Conservation (phyloP, 2,329 filamentous ascomycete species). For the Penicillium polonicum region DNA sequence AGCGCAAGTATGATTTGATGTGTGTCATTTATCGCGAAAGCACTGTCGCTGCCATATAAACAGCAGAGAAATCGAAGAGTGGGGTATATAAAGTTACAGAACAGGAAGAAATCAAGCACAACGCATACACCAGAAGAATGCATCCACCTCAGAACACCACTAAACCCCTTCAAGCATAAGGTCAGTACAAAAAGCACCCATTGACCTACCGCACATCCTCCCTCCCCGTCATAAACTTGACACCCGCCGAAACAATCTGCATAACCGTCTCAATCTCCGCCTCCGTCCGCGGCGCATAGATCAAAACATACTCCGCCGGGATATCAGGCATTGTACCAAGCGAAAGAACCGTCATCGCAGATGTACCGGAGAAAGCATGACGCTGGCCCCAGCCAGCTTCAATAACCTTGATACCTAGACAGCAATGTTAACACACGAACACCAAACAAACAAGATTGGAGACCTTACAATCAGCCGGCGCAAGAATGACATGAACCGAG, state of each 20-base stretch:
- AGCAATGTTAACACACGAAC: neutral
- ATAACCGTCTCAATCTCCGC: constrained; percentile 33
- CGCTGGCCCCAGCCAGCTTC: constrained; percentile 75
- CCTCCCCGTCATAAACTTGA: constrained; percentile 33
- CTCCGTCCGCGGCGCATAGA: constrained; percentile 38
- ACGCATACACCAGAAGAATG: neutral
- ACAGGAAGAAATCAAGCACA: neutral
- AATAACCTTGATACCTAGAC: constrained; percentile 59
- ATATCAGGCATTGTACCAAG: constrained; percentile 18
- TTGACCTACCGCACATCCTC: constrained; percentile 21
- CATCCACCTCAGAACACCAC: neutral
- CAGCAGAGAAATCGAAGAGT: constrained; percentile 4
- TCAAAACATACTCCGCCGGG: constrained; percentile 31
- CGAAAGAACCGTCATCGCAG: constrained; percentile 62
- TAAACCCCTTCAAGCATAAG: neutral
- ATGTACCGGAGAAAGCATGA: constrained; percentile 53
- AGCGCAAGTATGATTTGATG: too few relatives aligned
- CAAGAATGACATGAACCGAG: constrained; percentile 73
- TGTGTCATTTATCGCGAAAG: neutral
- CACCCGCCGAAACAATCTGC: constrained; percentile 33
- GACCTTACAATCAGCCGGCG: constrained; percentile 67
- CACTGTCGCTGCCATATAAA: neutral
- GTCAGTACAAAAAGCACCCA: neutral
- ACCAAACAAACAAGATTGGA: neutral
- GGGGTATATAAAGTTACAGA: constrained; percentile 13